phyloP scores from a whole-genome alignment of 164 flowering plant species.

The Macadamia tetraphylla region DNA sequence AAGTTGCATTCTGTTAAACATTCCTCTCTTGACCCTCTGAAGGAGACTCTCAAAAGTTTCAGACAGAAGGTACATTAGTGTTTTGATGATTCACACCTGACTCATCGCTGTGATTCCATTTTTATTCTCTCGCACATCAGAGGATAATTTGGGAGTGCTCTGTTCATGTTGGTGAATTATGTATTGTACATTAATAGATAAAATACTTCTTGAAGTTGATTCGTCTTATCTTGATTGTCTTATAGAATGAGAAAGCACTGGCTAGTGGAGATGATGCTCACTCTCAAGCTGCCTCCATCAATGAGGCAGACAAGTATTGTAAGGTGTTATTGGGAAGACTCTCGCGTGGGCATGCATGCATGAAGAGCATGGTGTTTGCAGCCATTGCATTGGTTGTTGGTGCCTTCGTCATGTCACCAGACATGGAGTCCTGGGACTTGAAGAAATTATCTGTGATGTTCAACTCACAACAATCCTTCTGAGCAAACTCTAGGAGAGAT shows the following conservation, averaged over 20 bases:
- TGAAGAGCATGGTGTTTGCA: slow-evolving; percentile 37
- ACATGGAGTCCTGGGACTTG: slow-evolving; percentile 44
- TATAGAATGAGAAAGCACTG: slow-evolving; percentile 66
- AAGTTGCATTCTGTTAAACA: slow-evolving; percentile 42
- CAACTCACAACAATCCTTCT: slow-evolving; percentile 27
- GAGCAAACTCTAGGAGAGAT: background rate
- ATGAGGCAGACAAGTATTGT: slow-evolving; percentile 75
- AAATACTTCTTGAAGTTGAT: background rate
- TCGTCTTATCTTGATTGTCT: background rate
- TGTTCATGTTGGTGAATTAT: background rate
- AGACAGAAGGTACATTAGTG: slow-evolving; percentile 52
- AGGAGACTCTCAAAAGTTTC: slow-evolving; percentile 52
- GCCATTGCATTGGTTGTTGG: slow-evolving; percentile 42
- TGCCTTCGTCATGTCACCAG: slow-evolving; percentile 41
- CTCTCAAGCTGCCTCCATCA: slow-evolving; percentile 26
- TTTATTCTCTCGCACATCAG: background rate
- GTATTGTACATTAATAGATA: too few relatives aligned
- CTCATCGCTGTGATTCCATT: background rate
- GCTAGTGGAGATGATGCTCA: slow-evolving; percentile 29
- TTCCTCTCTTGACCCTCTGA: slow-evolving; percentile 38
- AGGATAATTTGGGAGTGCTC: too few relatives aligned
- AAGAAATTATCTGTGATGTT: slow-evolving; percentile 40
- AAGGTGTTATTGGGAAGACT: slow-evolving; percentile 45
- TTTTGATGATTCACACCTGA: background rate
- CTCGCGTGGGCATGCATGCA: slow-evolving; percentile 50